These are phyloP conservation scores for Cicer yamashitae DNA, from an alignment of 306 rosid genomes.

Conservation along the genomic window DNA sequence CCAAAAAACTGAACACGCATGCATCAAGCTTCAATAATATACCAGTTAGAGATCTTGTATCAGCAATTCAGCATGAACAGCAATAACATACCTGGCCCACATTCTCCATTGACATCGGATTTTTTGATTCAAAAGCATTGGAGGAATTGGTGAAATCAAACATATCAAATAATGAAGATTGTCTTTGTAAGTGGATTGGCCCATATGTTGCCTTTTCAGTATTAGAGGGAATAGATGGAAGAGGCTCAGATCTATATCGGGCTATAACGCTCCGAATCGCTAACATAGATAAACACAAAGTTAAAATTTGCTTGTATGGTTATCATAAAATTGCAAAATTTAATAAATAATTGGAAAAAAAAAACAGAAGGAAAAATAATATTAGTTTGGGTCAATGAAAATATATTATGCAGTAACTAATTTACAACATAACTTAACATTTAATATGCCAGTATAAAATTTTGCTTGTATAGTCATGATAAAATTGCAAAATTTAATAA, in stretches of 20 bases:
- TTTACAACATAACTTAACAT: background rate
- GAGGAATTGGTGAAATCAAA: constrained; percentile 56
- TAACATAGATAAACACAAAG: constrained; percentile 49
- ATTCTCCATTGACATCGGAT: constrained; percentile 83
- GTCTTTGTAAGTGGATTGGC: constrained; percentile 60
- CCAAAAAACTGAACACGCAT: constrained; percentile 77
- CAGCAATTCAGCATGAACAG: constrained; percentile 36
- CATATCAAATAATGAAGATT: constrained; percentile 59
- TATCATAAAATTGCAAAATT: constrained; percentile 24
- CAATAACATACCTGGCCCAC: constrained; percentile 71
- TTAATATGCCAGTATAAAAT: constrained; percentile 18
- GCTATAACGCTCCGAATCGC: constrained; percentile 78
- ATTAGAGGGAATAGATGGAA: constrained; percentile 71
- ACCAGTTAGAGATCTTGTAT: constrained; percentile 38
- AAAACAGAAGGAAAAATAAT: background rate
- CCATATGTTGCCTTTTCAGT: constrained; percentile 73
- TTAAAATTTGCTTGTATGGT: constrained; percentile 38
- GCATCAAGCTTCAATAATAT: constrained; percentile 40
- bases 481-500: constrained; percentile 25
- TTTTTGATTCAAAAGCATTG: constrained; percentile 61
- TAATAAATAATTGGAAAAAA: constrained; percentile 4
- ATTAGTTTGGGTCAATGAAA: constrained; percentile 1
- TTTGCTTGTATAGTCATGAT: constrained; percentile 33
- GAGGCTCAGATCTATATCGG: constrained; percentile 57
- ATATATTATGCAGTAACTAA: constrained; percentile 28